Base-by-base conservation (phyloP, 2,329 filamentous ascomycete genomes). In the Penicillium occitanis region DNA sequence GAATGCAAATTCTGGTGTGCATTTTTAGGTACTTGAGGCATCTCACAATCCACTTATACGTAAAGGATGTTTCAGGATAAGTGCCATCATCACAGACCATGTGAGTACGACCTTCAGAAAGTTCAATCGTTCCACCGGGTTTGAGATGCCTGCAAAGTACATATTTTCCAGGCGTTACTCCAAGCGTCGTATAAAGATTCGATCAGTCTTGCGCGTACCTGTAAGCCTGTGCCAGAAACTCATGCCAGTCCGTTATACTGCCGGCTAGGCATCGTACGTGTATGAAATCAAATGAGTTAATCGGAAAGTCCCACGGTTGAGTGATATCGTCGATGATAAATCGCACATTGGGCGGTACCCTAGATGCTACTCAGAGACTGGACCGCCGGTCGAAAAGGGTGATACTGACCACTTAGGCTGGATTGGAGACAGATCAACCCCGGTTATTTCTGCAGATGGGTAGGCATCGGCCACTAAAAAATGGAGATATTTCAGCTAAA, bases 361-460 rank as follows among this genome's bases (percentile, higher is more conserved):
- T 71, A 30, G 1, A 37, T 19, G 35, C 14, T 19, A 30, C 11
- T 66, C 35, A 66, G 59, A 62, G 37, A 35, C 48, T 17, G 35
- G 40, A 11, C 28, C 17, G 30, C 11, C 10, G n/a, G 3, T 5
- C 3, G 25, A 51, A n/a, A 5, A 35, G 40, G 30, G 5, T 44
- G 25, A 53, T 19, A 57, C 61, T 64, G 33, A 72, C 72, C 76
- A 80, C 64, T 73, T 71, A 3, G 82, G 82, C 68, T 84, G 83
- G 58, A 84, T 84, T 44, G 82, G 81, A 0, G 79, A 81, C 55
- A 84, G 77, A 69, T 84, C 82, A 25, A 77, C 80, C 46, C 82
- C 83, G 3, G 78, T 78, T 46, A 85, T 77, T 30, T 74, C 71
- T 14, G 81, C 79, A 28, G 72, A 72, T 6, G 78, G 78, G 65